Base-by-base conservation (phyloP, 805 yeast species). In the Brettanomyces custersianus region DNA sequence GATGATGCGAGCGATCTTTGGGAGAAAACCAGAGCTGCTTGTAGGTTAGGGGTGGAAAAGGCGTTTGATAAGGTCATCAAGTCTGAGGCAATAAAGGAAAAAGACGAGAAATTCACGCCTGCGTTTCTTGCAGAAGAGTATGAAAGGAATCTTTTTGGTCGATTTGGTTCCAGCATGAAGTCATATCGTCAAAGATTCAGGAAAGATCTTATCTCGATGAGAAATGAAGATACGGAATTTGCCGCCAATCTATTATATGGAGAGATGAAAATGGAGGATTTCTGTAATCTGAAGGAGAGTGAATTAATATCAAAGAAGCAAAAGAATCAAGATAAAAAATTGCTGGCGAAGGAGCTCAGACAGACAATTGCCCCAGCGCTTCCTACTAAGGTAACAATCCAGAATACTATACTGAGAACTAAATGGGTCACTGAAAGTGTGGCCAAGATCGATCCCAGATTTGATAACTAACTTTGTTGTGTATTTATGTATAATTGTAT, bases 371-470 rank as follows among this genome's bases (percentile, higher is more conserved):
- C 52, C 1, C 41, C 43, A 16, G 46, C 39, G 18, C 22, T 50
- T n/a, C 55, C 57, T 1, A 51, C 46, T 3, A 52, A 45, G 9
- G 41, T 53, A 5, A 50, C 54, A 31, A 43, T 42, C 10, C 50
- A 45, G 29, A 49, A 49, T 18, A 49, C 50, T 5, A 39, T 55
- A 26, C 46, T 45, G 0, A 38, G 53, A 27, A 60, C 57, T 33
- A 57, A 58, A 38, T 58, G 63, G 63, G 33, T 56, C 5, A 51
- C 54, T 15, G 59, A 50, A 36, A 56, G 61, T 36, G 57, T 60
- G 4, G 61, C 61, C 9, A 55, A 51, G 29, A 35, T 58, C 18
- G 63, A 57, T 22, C 45, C 44, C 4, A 50, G 51, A 2, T 52
- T 52, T 34, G 58, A 52, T 8, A 28, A 32, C 13, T 37, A 42